Evolutionary conservation across 1,284 basidiomycete genomes (phyloP).

Genomic region (Termitomyces sp.): DNA sequence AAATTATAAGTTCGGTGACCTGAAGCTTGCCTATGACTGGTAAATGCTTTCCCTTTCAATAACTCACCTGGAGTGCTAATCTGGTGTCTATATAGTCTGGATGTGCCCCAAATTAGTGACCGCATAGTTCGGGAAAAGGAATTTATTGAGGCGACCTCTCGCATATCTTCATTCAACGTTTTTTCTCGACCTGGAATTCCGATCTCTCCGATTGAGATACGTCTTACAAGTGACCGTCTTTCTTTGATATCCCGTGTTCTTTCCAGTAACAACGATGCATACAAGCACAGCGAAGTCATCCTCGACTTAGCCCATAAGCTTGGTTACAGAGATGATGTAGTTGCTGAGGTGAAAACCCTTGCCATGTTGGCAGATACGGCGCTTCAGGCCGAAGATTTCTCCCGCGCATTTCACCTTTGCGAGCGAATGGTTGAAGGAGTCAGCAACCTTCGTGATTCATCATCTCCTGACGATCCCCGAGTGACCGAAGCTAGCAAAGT

Average conservation of each 20-base stretch:
- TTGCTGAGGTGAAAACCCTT: slow-evolving; percentile 75
- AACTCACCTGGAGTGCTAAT: slow-evolving; percentile 4
- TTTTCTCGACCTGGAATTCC: slow-evolving; percentile 68
- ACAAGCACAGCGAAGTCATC: slow-evolving; percentile 85
- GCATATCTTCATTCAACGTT: slow-evolving; percentile 80
- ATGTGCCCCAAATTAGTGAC: slow-evolving; percentile 64
- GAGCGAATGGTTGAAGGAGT: slow-evolving; percentile 70
- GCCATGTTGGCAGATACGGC: slow-evolving; percentile 88
- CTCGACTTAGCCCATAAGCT: slow-evolving; percentile 85
- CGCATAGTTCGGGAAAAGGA: slow-evolving; percentile 70
- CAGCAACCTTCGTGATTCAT: slow-evolving; percentile 37
- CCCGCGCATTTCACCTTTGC: slow-evolving; percentile 65
- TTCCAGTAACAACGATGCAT: slow-evolving; percentile 77
- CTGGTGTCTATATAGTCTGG: slow-evolving; percentile 48
- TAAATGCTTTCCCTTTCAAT: slow-evolving; percentile 31
- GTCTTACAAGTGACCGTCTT: slow-evolving; percentile 81
- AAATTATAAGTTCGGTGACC: slow-evolving; percentile 87
- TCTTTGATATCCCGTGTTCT: slow-evolving; percentile 79
- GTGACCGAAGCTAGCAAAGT: slow-evolving; percentile 67
- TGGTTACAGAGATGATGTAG: slow-evolving; percentile 65
- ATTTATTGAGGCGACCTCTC: slow-evolving; percentile 92
- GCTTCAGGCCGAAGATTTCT: slow-evolving; percentile 74
- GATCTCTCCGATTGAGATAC: slow-evolving; percentile 86
- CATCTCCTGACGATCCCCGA: slow-evolving; percentile 37
- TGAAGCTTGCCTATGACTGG: slow-evolving; percentile 96